phyloP scores from a whole-genome alignment of 1,139 yeast genomes.

The Saccharomycopsis crataegensis region DNA sequence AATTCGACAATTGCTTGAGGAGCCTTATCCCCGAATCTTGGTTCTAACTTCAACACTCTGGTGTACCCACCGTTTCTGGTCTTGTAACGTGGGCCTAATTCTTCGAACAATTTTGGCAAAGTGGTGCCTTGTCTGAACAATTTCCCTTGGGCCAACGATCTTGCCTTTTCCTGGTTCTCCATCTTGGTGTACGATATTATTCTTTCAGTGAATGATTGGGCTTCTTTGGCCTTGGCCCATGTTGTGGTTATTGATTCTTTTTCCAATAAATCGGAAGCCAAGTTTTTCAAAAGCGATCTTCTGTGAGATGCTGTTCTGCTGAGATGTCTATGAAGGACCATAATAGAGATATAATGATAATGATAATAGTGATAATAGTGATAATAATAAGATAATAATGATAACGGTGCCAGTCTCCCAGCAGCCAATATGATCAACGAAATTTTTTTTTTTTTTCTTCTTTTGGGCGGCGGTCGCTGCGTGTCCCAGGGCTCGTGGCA shows the following conservation, averaged over 20 bases:
- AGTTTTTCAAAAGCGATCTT: conserved; percentile 47
- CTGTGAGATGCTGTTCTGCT: conserved; percentile 41
- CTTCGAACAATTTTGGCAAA: conserved; percentile 57
- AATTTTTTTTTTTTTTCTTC: neutral
- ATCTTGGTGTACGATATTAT: conserved; percentile 38
- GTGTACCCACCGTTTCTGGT: conserved; percentile 77
- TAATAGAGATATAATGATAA: no score
- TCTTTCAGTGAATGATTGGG: conserved; percentile 50
- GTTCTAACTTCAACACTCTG: conserved; percentile 75
- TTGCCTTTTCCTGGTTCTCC: conserved; percentile 26
- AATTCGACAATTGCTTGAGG: conserved; percentile 85
- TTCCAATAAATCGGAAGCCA: conserved; percentile 59
- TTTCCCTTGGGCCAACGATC: conserved; percentile 27
- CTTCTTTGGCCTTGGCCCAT: conserved; percentile 62
- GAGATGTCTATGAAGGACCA: conserved; percentile 16
- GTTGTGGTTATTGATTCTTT: conserved; percentile 67
- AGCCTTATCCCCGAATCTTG: conserved; percentile 84
- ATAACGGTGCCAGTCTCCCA: neutral
- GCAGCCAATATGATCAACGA: neutral
- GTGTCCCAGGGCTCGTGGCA: neutral
- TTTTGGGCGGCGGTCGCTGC: neutral
- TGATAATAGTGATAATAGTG: neutral
- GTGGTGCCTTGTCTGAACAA: conserved; percentile 38
- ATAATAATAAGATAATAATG: neutral
- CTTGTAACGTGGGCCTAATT: conserved; percentile 55